A percentile compares a stretch with the other conserved stretches of the same genome.
These are phyloP conservation scores for Corynascus novoguineensis DNA, from an alignment of 495 filamentous ascomycete species.

Conservation along the genomic window DNA sequence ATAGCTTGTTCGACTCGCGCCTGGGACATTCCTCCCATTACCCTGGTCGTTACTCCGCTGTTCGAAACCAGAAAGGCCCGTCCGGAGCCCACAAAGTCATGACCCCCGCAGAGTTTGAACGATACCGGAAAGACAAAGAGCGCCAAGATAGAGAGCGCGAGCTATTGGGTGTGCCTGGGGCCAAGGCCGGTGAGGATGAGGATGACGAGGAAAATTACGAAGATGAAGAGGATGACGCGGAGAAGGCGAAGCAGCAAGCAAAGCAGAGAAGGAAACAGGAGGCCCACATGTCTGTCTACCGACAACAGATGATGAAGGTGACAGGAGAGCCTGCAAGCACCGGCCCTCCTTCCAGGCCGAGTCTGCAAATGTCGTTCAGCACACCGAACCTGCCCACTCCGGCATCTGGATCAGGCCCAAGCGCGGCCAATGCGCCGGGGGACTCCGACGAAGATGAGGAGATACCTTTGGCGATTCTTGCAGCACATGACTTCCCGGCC, in stretches of 20 bases:
- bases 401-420: slow-evolving; percentile 16
- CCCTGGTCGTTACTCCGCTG: slow-evolving; percentile 36
- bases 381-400: slow-evolving; percentile 46
- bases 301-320: slow-evolving; percentile 96
- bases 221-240: slow-evolving; percentile 80
- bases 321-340: slow-evolving; percentile 62
- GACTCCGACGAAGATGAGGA: slow-evolving; percentile 79
- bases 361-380: slow-evolving; percentile 48
- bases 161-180: slow-evolving; percentile 24
- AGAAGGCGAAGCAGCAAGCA: slow-evolving; percentile 64
- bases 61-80: slow-evolving; percentile 33
- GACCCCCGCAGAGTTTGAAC: slow-evolving; percentile 84
- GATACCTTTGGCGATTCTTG: slow-evolving; percentile 79
- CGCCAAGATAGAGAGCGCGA: slow-evolving; percentile 65
- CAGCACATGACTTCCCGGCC: slow-evolving; percentile 87
- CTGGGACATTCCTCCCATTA: slow-evolving; percentile 54
- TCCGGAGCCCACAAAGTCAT: slow-evolving; percentile 64
- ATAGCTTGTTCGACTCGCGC: slow-evolving; percentile 45
- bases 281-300: slow-evolving; percentile 82
- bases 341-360: slow-evolving; percentile 35
- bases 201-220: slow-evolving; percentile 57
- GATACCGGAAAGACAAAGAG: slow-evolving; percentile 74
- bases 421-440: slow-evolving; percentile 31
- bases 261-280: slow-evolving; percentile 83
- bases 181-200: slow-evolving; percentile 41